Evolutionary conservation across 805 yeast genomes (phyloP), one percentile per base, ranked within the genome.

Genomic region (Kluyveromyces nonfermentans): DNA sequence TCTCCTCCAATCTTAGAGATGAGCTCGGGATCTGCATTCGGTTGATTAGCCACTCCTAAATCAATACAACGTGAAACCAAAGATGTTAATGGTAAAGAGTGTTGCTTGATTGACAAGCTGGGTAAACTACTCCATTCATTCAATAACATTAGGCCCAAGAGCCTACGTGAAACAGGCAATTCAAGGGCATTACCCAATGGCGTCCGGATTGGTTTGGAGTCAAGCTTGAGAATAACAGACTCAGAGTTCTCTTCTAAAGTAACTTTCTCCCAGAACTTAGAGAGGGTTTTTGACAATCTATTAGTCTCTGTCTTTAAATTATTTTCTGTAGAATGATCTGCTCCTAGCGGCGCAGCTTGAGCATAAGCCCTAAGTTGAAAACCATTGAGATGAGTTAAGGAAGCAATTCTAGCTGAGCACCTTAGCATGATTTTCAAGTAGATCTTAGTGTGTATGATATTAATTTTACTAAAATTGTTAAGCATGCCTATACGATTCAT

Each of bases 121-220:
- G 90, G 75, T 45, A 93, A 66, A 34, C 75, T 74, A 44, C 77
- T 72, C 98, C 98, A 93, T 65, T 93, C 99, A 56, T 86, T 86
- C 33, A 79, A 79, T 32, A 93, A 69, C 53, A 90, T 63, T 49
- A 79, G 71, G 0, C 96, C 96, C 50, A 93, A 67, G 8, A 77
- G 65, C 46, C 68, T 67, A 55, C 82, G 80, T 7, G 65, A 49
- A 20, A 59, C 56, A 4, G 96, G 95, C 12, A 93, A 64, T 1
- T 76, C 64, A 41, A 93, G 63, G 19, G 75, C 72, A 60, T 79
- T 72, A 2, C 97, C 97, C 41, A 79, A 63, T 0, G 97, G 96
- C 1, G 97, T 90, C 58, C 80, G 80, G 46, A 93, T 67, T 0
- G 95, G 76, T 61, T 82, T 84, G 1, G 74, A 70, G 56, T 86